Evolutionary conservation across 345 rosid species (phyloP), one percentile per base, ranked within the genome.

Genomic region (Raphanus sativus): DNA sequence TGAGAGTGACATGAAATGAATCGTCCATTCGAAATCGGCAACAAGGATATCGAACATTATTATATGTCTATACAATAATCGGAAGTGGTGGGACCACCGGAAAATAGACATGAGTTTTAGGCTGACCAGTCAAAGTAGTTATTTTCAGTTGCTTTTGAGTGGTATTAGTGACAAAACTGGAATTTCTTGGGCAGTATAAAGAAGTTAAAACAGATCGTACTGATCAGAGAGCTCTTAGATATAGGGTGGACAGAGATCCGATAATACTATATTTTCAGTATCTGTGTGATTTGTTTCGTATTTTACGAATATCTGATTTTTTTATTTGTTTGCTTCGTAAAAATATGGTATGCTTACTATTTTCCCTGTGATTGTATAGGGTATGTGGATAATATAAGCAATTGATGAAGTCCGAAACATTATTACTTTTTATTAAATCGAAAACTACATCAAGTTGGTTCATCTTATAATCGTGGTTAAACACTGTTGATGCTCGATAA

Each of bases 91-190:
- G 77, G 81, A 63, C 65, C 76, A 72, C 8, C 1, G 5, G 40
- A 36, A 59, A 32, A 67, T 30, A 48, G 28, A 11, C 40, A 13
- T 52, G 25, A 54, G 60, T 71, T 65, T 71, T 65, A 52, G 9
- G 38, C 67, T 78, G 81, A 72, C 81, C 16, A 60, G 81, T 78
- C 81, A 78, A 78, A 65, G 26, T 65, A 58, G 45, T 60, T 30
- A 66, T 42, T 63, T 65, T 77, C 24, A 65, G 76, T 65, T 77
- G 72, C 55, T 77, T 34, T 8, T 8, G 40, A 54, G 70, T 77
- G 5, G 12, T 42, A 21, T 28, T 61, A 77, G 67, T 71, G 81
- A 77, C 62, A 56, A 71, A 65, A 65, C 62, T 65, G 67, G 50
- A 78, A 65, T 71, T 58, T 78, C 42, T 42, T 78, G 77, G 73